Evolutionary conservation across 2,329 filamentous ascomycete species (phyloP).

Genomic region (Xylariaceae sp.): DNA sequence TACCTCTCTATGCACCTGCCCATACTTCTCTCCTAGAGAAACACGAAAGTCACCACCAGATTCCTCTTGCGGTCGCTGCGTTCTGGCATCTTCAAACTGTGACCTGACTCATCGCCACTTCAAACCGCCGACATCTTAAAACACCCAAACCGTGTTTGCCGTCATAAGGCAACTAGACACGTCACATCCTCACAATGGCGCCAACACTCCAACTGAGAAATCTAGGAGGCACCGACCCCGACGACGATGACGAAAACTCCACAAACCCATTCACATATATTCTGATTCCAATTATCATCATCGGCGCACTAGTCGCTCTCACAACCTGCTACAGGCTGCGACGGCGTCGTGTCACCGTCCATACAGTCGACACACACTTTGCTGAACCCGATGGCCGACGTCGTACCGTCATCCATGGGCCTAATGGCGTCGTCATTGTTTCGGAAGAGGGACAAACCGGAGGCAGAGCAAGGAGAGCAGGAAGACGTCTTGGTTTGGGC

Average conservation of each 20-base stretch:
- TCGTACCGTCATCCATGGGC: neutral
- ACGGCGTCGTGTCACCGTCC: conserved; percentile 19
- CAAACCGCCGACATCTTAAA: no score
- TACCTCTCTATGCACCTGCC: no score
- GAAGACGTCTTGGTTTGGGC: conserved; percentile 12
- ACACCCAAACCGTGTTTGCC: no score
- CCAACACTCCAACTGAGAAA: neutral
- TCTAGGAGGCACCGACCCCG: conserved; percentile 3
- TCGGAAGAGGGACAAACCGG: conserved; percentile 10
- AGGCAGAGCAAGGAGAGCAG: conserved; percentile 8
- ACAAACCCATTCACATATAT: conserved; percentile 26
- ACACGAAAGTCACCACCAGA: no score
- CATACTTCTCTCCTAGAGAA: no score
- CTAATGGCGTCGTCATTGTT: conserved; percentile 5
- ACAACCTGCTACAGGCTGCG: conserved; percentile 29
- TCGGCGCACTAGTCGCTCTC: conserved; percentile 19
- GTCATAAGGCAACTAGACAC: no score
- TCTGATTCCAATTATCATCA: conserved; percentile 28
- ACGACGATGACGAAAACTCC: conserved; percentile 1
- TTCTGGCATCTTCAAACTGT: no score
- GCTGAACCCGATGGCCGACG: conserved; percentile 18
- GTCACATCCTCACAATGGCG: no score
- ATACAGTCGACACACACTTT: conserved; percentile 14
- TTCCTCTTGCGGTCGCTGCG: no score
- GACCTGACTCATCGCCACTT: no score